Evolutionary conservation across 2,329 filamentous ascomycete species (phyloP).

Genomic region (Colletotrichum tamarilloi): DNA sequence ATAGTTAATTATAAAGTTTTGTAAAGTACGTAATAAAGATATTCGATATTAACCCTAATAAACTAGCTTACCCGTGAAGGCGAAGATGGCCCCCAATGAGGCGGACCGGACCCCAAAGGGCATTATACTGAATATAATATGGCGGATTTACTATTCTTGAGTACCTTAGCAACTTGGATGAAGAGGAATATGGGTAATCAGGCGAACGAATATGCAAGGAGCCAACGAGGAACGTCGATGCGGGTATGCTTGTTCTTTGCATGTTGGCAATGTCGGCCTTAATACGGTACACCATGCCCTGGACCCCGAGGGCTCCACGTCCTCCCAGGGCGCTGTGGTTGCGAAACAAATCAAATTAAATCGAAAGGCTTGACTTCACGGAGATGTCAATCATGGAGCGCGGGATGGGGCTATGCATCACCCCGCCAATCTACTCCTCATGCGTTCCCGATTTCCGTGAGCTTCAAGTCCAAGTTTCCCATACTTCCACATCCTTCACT

Average conservation of each 20-base stretch:
- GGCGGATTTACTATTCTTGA: background rate
- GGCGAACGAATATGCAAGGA: no score
- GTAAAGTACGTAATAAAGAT: no score
- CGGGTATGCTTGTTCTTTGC: background rate
- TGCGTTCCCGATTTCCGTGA: background rate
- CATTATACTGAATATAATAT: no score
- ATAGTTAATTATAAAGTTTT: no score
- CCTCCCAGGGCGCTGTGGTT: no score
- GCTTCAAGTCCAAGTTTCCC: background rate
- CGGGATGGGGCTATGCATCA: background rate
- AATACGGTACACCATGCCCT: background rate
- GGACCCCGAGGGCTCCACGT: background rate
- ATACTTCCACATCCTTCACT: background rate
- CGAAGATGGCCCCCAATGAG: no score
- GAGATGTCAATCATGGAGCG: background rate
- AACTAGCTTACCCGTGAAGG: no score
- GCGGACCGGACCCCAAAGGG: no score
- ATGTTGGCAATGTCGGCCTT: background rate
- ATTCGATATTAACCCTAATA: no score
- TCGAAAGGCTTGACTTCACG: slow-evolving; percentile 13
- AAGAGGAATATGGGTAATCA: no score
- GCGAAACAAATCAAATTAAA: background rate
- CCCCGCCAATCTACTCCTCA: background rate
- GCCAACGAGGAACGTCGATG: background rate
- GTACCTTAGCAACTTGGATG: background rate